phyloP scores from a whole-genome alignment of 352 stramenopile species.

The Phytophthora multivora region DNA sequence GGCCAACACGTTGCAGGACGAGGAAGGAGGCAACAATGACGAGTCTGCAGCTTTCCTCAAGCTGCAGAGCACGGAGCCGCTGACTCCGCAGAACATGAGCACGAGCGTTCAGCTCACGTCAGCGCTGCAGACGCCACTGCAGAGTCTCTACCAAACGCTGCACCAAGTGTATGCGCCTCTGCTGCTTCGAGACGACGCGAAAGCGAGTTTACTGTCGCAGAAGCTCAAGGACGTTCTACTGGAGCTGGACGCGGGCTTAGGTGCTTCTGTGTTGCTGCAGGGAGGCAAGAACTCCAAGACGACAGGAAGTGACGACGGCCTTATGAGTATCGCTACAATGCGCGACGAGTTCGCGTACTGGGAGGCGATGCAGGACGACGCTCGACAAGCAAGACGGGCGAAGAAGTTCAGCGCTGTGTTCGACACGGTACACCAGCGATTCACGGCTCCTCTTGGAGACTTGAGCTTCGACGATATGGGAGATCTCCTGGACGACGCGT shows the following conservation, averaged over 20 bases:
- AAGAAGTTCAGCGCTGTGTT: slow-evolving; percentile 83
- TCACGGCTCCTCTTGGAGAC: slow-evolving; percentile 51
- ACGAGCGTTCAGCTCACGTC: slow-evolving; percentile 76
- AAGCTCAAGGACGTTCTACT: slow-evolving; percentile 83
- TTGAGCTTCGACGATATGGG: slow-evolving; percentile 79
- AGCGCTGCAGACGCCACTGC: slow-evolving; percentile 67
- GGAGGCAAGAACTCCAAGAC: slow-evolving; percentile 25
- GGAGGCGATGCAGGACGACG: slow-evolving; percentile 55
- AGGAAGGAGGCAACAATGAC: slow-evolving; percentile 17
- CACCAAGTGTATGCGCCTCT: slow-evolving; percentile 85
- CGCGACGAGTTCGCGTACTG: slow-evolving; percentile 91
- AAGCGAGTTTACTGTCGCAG: slow-evolving; percentile 57
- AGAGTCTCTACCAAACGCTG: slow-evolving; percentile 81
- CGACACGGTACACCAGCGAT: slow-evolving; percentile 85
- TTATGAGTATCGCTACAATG: slow-evolving; percentile 85
- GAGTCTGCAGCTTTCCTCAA: slow-evolving; percentile 75
- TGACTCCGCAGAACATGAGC: slow-evolving; percentile 76
- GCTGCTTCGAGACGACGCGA: slow-evolving; percentile 59
- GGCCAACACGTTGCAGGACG: slow-evolving; percentile 21
- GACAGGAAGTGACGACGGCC: slow-evolving; percentile 30
- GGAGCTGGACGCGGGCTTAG: slow-evolving; percentile 74
- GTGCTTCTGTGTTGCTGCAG: slow-evolving; percentile 44
- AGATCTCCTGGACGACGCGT: slow-evolving; percentile 87
- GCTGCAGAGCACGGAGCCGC: slow-evolving; percentile 35
- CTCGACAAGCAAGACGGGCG: slow-evolving; percentile 59